Conservation (phyloP, 179 eudicot genomes). For the Sideroxylon spinosum region DNA sequence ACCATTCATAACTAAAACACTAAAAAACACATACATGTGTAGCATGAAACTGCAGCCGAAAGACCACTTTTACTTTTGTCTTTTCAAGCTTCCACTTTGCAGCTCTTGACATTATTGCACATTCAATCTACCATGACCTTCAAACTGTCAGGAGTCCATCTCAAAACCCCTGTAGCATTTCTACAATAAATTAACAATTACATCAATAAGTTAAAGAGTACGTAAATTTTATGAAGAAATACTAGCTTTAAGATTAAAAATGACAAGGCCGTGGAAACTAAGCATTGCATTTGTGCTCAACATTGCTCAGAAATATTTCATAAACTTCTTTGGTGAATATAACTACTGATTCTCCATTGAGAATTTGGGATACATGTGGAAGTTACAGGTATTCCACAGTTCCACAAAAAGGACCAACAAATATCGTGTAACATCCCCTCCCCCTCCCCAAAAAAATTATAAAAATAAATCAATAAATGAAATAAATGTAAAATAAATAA, state of each 20-base stretch:
- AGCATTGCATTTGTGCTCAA: neutral
- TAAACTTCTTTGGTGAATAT: neutral
- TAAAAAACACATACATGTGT: slow-evolving; percentile 62
- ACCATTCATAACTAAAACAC: slow-evolving; percentile 6
- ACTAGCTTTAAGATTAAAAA: neutral
- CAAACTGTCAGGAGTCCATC: slow-evolving; percentile 11
- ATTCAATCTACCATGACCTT: slow-evolving; percentile 27
- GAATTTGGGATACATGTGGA: neutral
- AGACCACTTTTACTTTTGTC: slow-evolving; percentile 88
- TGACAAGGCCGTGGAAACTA: neutral
- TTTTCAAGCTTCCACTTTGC: slow-evolving; percentile 85
- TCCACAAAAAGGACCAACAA: neutral
- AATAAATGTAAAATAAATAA: neutral
- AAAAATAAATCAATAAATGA: neutral
- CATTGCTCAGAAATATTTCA: neutral
- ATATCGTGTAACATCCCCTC: neutral
- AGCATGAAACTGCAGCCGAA: slow-evolving; percentile 93
- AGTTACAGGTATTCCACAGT: neutral
- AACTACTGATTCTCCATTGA: neutral
- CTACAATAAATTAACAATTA: slow-evolving; percentile 11
- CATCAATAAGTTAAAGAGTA: neutral
- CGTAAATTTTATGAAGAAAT: neutral
- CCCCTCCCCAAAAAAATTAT: neutral
- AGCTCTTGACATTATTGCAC: slow-evolving; percentile 62
- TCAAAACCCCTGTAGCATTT: slow-evolving; percentile 7